Evolutionary conservation across 2,329 filamentous ascomycete species (phyloP).

Genomic region (Emergomyces africanus): DNA sequence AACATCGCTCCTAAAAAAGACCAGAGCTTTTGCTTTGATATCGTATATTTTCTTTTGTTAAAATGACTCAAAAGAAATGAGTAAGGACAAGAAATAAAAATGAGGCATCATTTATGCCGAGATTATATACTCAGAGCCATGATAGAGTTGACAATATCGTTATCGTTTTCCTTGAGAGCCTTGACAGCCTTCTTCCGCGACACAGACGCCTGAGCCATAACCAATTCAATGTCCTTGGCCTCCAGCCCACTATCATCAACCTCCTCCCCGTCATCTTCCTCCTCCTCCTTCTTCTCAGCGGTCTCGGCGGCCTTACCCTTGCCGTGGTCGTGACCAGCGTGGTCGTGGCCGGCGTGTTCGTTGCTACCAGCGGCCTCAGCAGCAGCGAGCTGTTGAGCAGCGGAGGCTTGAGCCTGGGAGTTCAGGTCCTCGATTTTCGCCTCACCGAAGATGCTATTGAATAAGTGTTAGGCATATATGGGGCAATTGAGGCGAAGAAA

Average conservation of each 20-base stretch:
- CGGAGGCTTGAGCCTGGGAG: conserved; percentile 91
- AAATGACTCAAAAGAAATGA: not conserved
- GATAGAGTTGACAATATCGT: conserved; percentile 99
- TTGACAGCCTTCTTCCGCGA: conserved; percentile 98
- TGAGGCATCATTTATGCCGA: not conserved
- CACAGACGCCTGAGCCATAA: conserved; percentile 95
- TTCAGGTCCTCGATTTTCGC: conserved; percentile 99
- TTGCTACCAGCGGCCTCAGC: conserved; percentile 52
- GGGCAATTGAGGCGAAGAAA: conserved; percentile 13
- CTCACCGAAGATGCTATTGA: conserved; percentile 85
- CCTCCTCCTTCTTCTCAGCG: conserved; percentile 60
- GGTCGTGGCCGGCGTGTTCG: conserved; percentile 50
- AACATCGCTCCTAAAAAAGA: not conserved
- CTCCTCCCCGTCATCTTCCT: conserved; percentile 90
- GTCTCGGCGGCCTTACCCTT: conserved; percentile 48
- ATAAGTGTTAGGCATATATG: not conserved
- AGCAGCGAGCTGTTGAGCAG: conserved; percentile 85
- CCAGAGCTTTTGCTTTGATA: not conserved
- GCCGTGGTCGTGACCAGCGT: conserved; percentile 45
- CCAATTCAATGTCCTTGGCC: conserved; percentile 98
- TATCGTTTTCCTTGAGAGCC: conserved; percentile 92
- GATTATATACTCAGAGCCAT: conserved; percentile 82
- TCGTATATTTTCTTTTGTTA: not conserved
- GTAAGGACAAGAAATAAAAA: not conserved
- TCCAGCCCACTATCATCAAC: conserved; percentile 90